Percentiles rank a stretch among this genome's conserved stretches.
Conservation (phyloP, 495 filamentous ascomycete genomes). For the Lasiosphaeria ovina region DNA sequence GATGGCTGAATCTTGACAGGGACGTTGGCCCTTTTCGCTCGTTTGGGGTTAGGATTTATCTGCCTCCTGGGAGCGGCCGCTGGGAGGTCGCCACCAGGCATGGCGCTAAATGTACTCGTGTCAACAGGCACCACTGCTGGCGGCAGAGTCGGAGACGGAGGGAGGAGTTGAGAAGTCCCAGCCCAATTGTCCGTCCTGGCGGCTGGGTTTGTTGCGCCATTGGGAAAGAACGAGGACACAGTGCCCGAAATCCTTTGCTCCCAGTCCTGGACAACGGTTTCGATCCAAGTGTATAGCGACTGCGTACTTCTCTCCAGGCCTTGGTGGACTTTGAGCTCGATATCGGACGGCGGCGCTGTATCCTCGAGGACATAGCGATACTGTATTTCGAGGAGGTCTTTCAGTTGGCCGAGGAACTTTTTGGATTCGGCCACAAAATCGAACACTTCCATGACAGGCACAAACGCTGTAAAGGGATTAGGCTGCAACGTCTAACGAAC, state of each 20-base stretch:
- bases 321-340: conserved; percentile 29
- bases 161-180: conserved; percentile 18
- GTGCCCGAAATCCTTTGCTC: conserved; percentile 24
- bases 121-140: conserved; percentile 21
- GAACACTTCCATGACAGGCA: conserved; percentile 35
- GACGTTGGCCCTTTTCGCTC: conserved; percentile 21
- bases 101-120: not conserved
- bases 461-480: conserved; percentile 21
- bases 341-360: conserved; percentile 11
- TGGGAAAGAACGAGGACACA: conserved; percentile 20
- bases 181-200: conserved; percentile 20
- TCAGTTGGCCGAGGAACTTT: conserved; percentile 22
- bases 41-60: conserved; percentile 18
- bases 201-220: conserved; percentile 6
- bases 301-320: conserved; percentile 27
- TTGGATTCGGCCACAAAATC: conserved; percentile 31
- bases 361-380: conserved; percentile 29
- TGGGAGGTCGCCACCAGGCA: conserved; percentile 11
- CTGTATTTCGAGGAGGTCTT: conserved; percentile 30
- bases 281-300: conserved; percentile 32
- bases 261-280: conserved; percentile 31
- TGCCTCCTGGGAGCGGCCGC: conserved; percentile 12
- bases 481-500: not conserved
- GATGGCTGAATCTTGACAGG: conserved; percentile 17
- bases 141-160: conserved; percentile 28